These are phyloP conservation scores for Stephania yunnanensis DNA, from an alignment of 164 flowering plant genomes.

Conservation along the genomic window DNA sequence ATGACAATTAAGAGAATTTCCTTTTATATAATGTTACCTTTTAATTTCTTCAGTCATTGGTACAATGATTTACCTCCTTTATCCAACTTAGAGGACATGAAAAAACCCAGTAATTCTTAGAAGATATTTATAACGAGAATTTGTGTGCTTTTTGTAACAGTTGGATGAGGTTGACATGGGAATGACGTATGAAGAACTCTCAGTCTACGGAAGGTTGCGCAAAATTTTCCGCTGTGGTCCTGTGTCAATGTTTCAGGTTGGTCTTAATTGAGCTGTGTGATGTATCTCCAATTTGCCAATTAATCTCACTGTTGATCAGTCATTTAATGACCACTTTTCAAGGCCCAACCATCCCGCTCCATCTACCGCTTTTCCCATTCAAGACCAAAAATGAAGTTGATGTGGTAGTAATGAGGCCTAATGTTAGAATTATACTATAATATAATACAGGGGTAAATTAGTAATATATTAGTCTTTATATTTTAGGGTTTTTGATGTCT, in stretches of 20 bases:
- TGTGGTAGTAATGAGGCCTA: too few species aligned
- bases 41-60: not conserved
- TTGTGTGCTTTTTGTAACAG: conserved; percentile 33
- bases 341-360: not conserved
- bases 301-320: not conserved
- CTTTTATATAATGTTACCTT: not conserved
- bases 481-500: too few species aligned
- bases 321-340: not conserved
- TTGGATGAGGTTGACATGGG: conserved; percentile 99
- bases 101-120: not conserved
- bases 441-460: too few species aligned
- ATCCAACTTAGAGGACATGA: not conserved
- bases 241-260: conserved; percentile 91
- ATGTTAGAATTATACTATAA: too few species aligned
- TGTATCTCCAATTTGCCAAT: not conserved
- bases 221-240: conserved; percentile 95
- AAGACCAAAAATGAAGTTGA: too few species aligned
- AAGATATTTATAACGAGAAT: not conserved
- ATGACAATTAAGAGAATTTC: not conserved
- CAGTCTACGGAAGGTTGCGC: conserved; percentile 82
- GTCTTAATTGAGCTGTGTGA: conserved; percentile 6
- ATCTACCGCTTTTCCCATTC: too few species aligned
- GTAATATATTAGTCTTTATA: too few species aligned
- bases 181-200: conserved; percentile 95
- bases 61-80: not conserved